Evolutionary conservation across 2,329 filamentous ascomycete genomes (phyloP).

Genomic region (Atkinsonella hypoxylon): DNA sequence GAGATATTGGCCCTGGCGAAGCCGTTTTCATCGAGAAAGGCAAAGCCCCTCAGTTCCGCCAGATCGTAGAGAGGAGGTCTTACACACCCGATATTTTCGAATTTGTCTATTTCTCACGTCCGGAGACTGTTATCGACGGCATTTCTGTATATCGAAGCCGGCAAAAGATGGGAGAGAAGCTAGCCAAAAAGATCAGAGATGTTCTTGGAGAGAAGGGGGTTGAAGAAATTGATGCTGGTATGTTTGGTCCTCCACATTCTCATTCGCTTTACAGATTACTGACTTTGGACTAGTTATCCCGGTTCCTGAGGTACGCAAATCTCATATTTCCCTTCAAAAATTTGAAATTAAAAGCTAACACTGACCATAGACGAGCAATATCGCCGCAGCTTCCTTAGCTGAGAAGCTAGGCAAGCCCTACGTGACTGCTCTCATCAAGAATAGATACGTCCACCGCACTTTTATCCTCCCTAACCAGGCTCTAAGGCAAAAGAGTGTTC

Average conservation of each 20-base stretch:
- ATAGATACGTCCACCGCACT: constrained; percentile 23
- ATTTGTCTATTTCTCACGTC: constrained; percentile 76
- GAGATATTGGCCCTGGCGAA: constrained; percentile 70
- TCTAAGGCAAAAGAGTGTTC: constrained; percentile 63
- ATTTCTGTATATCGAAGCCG: constrained; percentile 77
- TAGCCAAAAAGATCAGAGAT: constrained; percentile 60
- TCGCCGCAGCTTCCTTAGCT: constrained; percentile 66
- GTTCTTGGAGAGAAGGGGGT: constrained; percentile 58
- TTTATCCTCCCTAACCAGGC: constrained; percentile 23
- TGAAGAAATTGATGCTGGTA: constrained; percentile 58
- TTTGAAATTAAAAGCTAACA: background rate
- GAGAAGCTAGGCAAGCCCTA: constrained; percentile 64
- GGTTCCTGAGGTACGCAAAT: constrained; percentile 35
- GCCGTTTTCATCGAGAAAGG: constrained; percentile 80
- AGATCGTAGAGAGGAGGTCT: constrained; percentile 53
- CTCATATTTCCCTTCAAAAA: background rate
- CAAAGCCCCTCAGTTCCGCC: constrained; percentile 57
- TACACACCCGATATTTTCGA: constrained; percentile 77
- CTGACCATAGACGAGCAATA: constrained; percentile 55
- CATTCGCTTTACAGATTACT: too few relatives aligned
- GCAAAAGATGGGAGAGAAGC: constrained; percentile 73
- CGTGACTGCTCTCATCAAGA: constrained; percentile 77
- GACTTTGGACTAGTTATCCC: constrained; percentile 49
- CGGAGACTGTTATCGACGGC: constrained; percentile 73
- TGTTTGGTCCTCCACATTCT: constrained; percentile 12